Conservation (phyloP, 495 filamentous ascomycete genomes). For the Aspergillus bridgeri region DNA sequence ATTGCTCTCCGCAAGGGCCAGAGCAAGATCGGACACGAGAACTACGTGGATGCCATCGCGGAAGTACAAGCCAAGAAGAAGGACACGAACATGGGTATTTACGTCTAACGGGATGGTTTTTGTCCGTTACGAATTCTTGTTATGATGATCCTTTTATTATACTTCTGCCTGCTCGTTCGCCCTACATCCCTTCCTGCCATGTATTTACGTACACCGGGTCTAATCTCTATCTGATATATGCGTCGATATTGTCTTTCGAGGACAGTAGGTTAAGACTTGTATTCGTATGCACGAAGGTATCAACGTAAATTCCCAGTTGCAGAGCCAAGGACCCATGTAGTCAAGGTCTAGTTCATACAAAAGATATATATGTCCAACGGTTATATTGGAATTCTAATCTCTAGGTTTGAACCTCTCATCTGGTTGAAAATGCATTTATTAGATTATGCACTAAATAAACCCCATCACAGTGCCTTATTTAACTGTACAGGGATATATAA, state of each 20-base stretch:
- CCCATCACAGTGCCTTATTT: not conserved
- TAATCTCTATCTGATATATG: slow-evolving; percentile 4
- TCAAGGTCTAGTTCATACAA: no score
- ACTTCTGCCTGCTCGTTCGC: not conserved
- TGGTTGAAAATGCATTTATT: not conserved
- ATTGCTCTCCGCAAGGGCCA: slow-evolving; percentile 91
- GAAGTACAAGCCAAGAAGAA: slow-evolving; percentile 99
- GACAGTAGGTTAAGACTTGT: not conserved
- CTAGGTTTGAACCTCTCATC: not conserved
- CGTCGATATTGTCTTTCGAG: not conserved
- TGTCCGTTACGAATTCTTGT: not conserved
- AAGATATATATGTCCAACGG: no score
- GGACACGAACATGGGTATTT: slow-evolving; percentile 64
- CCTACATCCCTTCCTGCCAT: slow-evolving; percentile 20
- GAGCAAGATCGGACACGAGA: slow-evolving; percentile 94
- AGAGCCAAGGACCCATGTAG: no score
- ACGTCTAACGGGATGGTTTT: slow-evolving; percentile 34
- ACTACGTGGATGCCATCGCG: slow-evolving; percentile 97
- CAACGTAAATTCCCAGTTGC: no score
- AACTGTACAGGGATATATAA: not conserved
- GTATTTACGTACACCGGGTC: slow-evolving; percentile 24
- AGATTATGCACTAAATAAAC: not conserved
- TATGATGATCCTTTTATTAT: not conserved
- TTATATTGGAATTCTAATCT: not conserved
- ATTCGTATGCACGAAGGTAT: no score